These are phyloP conservation scores for Hericium erinaceus DNA, from an alignment of 768 basidiomycete species.

Conservation along the genomic window DNA sequence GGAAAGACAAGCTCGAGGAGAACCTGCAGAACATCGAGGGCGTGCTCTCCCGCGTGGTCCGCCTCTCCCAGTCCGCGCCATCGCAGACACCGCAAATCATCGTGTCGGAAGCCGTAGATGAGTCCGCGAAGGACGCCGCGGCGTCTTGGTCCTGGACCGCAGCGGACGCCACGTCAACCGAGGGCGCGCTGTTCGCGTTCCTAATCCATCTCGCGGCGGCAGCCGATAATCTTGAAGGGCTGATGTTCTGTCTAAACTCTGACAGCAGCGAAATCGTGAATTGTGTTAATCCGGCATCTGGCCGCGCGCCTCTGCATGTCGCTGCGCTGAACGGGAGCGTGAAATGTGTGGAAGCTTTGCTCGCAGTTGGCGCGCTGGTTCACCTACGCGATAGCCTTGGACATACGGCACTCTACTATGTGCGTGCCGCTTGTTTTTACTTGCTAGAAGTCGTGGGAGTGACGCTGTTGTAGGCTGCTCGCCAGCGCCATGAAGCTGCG, in stretches of 20 bases:
- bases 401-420: constrained; percentile 80
- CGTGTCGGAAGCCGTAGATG: constrained; percentile 26
- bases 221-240: constrained; percentile 51
- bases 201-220: constrained; percentile 74
- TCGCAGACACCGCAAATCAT: constrained; percentile 28
- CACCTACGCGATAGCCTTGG: constrained; percentile 74
- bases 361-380: constrained; percentile 71
- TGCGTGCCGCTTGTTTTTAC: constrained; percentile 24
- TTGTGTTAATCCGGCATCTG: constrained; percentile 58
- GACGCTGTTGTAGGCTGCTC: constrained; percentile 48
- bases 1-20: constrained; percentile 33
- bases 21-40: constrained; percentile 54
- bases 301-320: constrained; percentile 69
- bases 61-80: constrained; percentile 39
- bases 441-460: not conserved
- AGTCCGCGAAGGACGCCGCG: constrained; percentile 31
- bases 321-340: constrained; percentile 62
- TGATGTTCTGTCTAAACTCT: constrained; percentile 46
- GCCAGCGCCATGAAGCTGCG: constrained; percentile 52
- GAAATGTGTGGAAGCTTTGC: constrained; percentile 34
- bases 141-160: constrained; percentile 77
- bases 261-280: constrained; percentile 61
- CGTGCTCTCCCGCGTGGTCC: constrained; percentile 59
- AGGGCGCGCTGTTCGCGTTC: constrained; percentile 65
- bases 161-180: constrained; percentile 61